Base-by-base conservation (phyloP, 148 eudicot genomes). In the Fagopyrum esculentum region DNA sequence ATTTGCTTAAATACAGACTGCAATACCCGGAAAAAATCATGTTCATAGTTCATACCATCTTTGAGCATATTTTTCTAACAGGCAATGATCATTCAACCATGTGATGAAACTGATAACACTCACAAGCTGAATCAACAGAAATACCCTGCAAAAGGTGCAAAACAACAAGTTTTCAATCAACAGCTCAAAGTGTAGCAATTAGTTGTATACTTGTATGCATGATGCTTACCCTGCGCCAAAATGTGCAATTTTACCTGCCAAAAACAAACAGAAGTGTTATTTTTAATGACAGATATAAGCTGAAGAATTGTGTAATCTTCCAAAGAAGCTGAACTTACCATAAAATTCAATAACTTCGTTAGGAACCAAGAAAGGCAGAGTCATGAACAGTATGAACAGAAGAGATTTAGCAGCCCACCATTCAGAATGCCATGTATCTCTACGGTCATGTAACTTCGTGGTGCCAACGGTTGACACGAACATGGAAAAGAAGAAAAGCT, bases 31-130 rank as follows among this genome's bases (percentile, higher is more conserved):
- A 3, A 61, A 29, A 44, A 45, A 35, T 44, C 19, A 56, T 43
- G 55, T 12, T 1, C 40, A 11, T 55, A 9, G 7, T 71, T 35
- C 73, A 82, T 83, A 90, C 97, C 95, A 92, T 90, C 81, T 85
- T 26, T 86, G 88, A 17, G 83, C 90, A 55, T 82, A 54, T 76
- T 88, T 87, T 49, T 88, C 95, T 16, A 93, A 87, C 5, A 56
- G 86, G 81, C 85, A 87, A 60, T 83, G 83, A 75, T 92, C 90
- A 73, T 92, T 88, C 60, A 92, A 17, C 93, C 93, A 92, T 55
- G 72, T 85, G 57, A 92, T 89, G 89, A 92, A 92, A 83, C 88
- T 92, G 80, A 90, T 87, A 54, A 92, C 87, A 77, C 97, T 92
- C 47, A 92, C 81, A 44, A 92, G 86, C 86, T 92, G 97, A 75